Evolutionary conservation across 2,329 filamentous ascomycete genomes (phyloP).

Genomic region (Gaeumannomyces sp.): DNA sequence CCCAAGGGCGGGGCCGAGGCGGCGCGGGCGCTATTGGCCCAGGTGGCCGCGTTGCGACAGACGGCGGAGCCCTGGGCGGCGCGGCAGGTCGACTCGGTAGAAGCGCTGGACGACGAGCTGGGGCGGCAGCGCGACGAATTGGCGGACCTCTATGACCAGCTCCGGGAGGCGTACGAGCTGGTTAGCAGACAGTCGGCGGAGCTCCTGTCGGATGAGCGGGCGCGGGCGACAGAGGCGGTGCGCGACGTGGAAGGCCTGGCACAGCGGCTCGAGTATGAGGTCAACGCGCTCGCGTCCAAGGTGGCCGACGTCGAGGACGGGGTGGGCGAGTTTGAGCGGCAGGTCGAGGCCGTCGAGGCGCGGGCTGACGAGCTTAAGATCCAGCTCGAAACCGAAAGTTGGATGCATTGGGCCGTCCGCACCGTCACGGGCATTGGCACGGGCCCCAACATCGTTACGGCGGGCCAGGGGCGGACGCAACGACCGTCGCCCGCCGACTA

Average conservation of each 20-base stretch:
- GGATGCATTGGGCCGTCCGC: conserved; percentile 58
- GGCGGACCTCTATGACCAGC: conserved; percentile 60
- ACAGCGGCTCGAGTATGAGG: conserved; percentile 88
- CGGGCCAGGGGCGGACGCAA: not conserved
- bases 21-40: conserved; percentile 47
- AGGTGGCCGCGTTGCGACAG: conserved; percentile 45
- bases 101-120: conserved; percentile 55
- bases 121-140: conserved; percentile 59
- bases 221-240: conserved; percentile 61
- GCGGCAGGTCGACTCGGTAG: conserved; percentile 48
- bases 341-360: conserved; percentile 65
- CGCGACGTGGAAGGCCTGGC: conserved; percentile 75
- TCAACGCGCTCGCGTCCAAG: conserved; percentile 70
- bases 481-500: not conserved
- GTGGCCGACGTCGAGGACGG: conserved; percentile 84
- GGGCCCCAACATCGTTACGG: conserved; percentile 45
- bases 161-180: conserved; percentile 62
- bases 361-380: conserved; percentile 56
- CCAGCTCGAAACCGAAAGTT: conserved; percentile 58
- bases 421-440: conserved; percentile 55
- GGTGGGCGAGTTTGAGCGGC: conserved; percentile 70
- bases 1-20: conserved; percentile 39
- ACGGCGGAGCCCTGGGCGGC: conserved; percentile 56
- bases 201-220: conserved; percentile 62
- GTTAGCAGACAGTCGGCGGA: conserved; percentile 63